Base-by-base conservation (phyloP, 2,329 filamentous ascomycete species). In the Colletotrichum sidae region DNA sequence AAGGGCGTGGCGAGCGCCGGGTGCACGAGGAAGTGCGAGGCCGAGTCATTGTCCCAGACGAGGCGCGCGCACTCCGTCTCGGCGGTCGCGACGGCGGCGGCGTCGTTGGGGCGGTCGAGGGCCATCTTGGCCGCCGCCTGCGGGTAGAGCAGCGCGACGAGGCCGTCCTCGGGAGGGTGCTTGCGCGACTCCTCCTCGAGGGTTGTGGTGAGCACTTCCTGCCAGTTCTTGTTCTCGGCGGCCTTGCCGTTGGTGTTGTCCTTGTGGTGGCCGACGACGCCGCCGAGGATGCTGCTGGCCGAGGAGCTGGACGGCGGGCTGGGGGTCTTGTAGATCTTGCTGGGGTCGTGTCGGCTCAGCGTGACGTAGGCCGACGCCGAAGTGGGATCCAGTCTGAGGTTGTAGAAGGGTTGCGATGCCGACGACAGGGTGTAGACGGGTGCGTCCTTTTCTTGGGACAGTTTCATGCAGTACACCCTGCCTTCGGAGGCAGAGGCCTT, bases 131-230 rank as follows among this genome's bases (percentile, higher is more conserved):
- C 86, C 11, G 89, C 89, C 0, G 88, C 86, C 1, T 81, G 78
- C 1, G 92, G 91, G 77, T 92, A 92, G 12, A 92, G 83, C 1
- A 90, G 81, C 1, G 91, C 90, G 6, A 94, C 84, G 0, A 90
- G 82, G 1, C 88, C 88, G 72, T 90, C 87, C 46, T 86, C 81
- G 7, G 87, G 87, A 11, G 80, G 83, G 55, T 86, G 80, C 1
- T 80, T 80, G 4, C 87, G 81, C 0, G 81, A 76, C 45, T 83
- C 79, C 60, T 86, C 85, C 72, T 89, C 87, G 4, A 89, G 79
- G 0, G 85, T 85, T 4, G 88, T 90, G 49, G 75, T 79, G 47
- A 90, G 77, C 2, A 85, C 86, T 69, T 88, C 85, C 46, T 84
- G 80, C 86, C 86, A 88, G 73, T 84, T 72, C 71, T 84, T 84